Conservation (phyloP, 805 yeast species). For the Candida corydali region DNA sequence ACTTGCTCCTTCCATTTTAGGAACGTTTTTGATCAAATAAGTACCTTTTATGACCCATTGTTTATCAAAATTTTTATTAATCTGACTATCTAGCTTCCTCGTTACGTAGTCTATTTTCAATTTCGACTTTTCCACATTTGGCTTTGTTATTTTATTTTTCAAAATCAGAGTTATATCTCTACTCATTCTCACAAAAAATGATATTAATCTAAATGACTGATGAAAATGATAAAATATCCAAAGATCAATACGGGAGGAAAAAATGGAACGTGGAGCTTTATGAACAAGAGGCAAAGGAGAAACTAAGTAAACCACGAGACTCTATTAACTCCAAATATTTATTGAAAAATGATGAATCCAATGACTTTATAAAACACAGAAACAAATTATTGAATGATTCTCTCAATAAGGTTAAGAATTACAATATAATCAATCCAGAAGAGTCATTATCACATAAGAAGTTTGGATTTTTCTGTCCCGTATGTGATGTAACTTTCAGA, state of each 20-base stretch:
- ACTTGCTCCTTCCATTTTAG: constrained; percentile 16
- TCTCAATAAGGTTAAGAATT: constrained; percentile 29
- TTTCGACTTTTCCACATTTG: not conserved
- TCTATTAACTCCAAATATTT: not conserved
- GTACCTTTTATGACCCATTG: constrained; percentile 32
- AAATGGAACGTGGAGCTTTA: constrained; percentile 73
- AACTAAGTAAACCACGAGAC: constrained; percentile 7
- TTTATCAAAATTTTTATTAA: constrained; percentile 3
- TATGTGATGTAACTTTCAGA: constrained; percentile 75
- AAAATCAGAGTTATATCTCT: constrained; percentile 13
- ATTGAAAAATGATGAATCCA: constrained; percentile 13
- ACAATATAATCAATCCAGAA: constrained; percentile 28
- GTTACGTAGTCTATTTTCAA: not conserved
- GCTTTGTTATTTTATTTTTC: constrained; percentile 6
- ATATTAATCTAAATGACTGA: not conserved
- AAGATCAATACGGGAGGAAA: constrained; percentile 56
- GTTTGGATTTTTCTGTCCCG: constrained; percentile 81
- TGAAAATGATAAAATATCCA: constrained; percentile 17
- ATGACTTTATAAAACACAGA: constrained; percentile 25
- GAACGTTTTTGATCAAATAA: constrained; percentile 41
- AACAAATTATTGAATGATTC: constrained; percentile 26
- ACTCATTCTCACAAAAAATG: not conserved
- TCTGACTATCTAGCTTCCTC: not conserved
- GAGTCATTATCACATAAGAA: constrained; percentile 44
- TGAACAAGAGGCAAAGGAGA: constrained; percentile 41